Evolutionary conservation across 1,284 basidiomycete genomes (phyloP), one percentile per base, ranked within the genome.

Genomic region (Tilletia walkeri): DNA sequence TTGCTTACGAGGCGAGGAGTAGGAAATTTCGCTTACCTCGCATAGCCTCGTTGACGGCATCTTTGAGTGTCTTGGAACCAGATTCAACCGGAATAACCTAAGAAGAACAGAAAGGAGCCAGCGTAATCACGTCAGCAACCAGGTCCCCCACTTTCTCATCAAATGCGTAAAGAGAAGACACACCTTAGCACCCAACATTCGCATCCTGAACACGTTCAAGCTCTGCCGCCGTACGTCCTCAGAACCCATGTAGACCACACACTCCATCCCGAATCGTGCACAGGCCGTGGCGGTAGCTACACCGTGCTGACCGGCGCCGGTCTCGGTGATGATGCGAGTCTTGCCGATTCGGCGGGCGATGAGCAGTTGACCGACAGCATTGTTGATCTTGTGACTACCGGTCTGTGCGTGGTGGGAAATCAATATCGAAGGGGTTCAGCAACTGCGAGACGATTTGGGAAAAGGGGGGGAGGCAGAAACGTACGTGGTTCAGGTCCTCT

Each of bases 251-350:
- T 95, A 99, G 76, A 99, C 88, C 78, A 96, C 86, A 83, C 96
- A 99, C 84, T 98, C 91, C 86, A 99, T 82, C 16, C 93, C 95
- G 80, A 99, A 99, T 79, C 92, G 92, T 65, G 95, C 95, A 79
- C 96, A 99, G 9, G 94, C 96, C 2, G 95, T 99, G 0, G 96
- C 96, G 50, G 95, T 98, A 9, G 96, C 96, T 24, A 99, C 95
- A 84, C 96, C 96, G 85, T 99, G 96, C 84, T 99, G 95, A 39
- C 96, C 96, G 0, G 96, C 95, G 73, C 95, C 95, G 0, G 96
- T 99, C 87, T 99, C 96, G 66, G 95, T 95, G 76, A 99, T 98
- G 83, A 99, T 98, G 67, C 95, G 89, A 65, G 88, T 96, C 87
- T 99, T 99, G 39, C 96, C 95, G 75, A 99, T 86, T 61, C 95